These are phyloP conservation scores for Colletotrichum viniferum DNA, from an alignment of 2,329 filamentous ascomycete genomes.

Conservation along the genomic window DNA sequence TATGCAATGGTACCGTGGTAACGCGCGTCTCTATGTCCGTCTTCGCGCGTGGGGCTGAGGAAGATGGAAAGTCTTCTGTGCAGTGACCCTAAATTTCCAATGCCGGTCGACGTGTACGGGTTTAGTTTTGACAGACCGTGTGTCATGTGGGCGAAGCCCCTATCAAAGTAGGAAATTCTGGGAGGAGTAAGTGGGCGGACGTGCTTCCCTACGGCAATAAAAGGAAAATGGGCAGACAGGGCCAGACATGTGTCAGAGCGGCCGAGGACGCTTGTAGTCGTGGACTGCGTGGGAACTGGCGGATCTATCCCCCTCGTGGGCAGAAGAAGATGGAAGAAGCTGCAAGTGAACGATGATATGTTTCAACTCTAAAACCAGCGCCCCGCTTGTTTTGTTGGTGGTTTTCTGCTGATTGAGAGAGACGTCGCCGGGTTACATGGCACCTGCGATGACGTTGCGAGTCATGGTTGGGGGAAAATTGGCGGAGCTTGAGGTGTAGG, in stretches of 20 bases:
- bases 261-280: background rate
- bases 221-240: background rate
- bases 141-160: conserved; percentile 5
- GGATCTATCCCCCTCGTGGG: background rate
- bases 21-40: background rate
- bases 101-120: background rate
- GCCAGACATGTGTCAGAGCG: conserved; percentile 7
- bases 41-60: background rate
- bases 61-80: background rate
- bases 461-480: background rate
- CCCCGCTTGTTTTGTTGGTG: conserved; percentile 9
- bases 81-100: background rate
- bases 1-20: background rate
- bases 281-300: background rate
- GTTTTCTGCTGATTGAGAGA: background rate
- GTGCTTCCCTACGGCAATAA: conserved; percentile 4
- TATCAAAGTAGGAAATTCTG: conserved; percentile 3
- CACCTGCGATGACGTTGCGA: conserved; percentile 6
- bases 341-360: background rate
- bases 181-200: background rate
- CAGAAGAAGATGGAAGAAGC: background rate
- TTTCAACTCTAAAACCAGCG: conserved; percentile 18
- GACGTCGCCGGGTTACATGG: background rate
- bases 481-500: background rate
- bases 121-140: background rate